phyloP scores from a whole-genome alignment of 2,329 filamentous ascomycete species.

The Xylaria sp. region DNA sequence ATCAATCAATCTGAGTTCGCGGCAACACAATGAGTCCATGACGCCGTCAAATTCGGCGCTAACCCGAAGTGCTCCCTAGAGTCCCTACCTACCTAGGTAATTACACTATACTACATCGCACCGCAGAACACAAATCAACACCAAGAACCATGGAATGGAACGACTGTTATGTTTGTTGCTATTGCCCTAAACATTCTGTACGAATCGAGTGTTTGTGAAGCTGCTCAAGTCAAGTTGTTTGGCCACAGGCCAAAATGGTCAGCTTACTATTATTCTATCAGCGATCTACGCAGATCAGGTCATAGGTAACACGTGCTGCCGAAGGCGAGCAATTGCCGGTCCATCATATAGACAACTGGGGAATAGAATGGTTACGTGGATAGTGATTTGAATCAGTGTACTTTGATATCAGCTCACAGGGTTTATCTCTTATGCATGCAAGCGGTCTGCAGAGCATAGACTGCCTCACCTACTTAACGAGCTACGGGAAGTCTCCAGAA shows the following conservation, averaged over 20 bases:
- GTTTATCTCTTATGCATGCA: slow-evolving; percentile 13
- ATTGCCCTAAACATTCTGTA: not conserved
- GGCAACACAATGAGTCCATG: not conserved
- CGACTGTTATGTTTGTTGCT: not conserved
- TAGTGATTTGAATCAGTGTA: not conserved
- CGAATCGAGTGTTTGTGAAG: not conserved
- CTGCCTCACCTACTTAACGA: not conserved
- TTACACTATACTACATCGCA: not conserved
- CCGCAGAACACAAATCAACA: not conserved
- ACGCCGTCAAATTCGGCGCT: not conserved
- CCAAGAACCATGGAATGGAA: not conserved
- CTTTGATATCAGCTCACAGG: not conserved
- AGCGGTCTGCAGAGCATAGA: not conserved
- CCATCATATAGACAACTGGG: not conserved
- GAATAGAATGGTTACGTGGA: not conserved
- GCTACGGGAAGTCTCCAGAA: not conserved
- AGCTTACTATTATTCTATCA: slow-evolving; percentile 7
- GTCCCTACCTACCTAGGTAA: too few species aligned
- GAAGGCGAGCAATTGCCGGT: not conserved
- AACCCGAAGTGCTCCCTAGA: not conserved
- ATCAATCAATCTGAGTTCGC: not conserved
- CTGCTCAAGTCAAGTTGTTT: not conserved
- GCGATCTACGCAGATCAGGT: not conserved
- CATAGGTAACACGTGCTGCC: not conserved
- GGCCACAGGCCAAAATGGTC: not conserved